Evolutionary conservation across 2,329 filamentous ascomycete species (phyloP).

Genomic region (Colletotrichum caudatum): DNA sequence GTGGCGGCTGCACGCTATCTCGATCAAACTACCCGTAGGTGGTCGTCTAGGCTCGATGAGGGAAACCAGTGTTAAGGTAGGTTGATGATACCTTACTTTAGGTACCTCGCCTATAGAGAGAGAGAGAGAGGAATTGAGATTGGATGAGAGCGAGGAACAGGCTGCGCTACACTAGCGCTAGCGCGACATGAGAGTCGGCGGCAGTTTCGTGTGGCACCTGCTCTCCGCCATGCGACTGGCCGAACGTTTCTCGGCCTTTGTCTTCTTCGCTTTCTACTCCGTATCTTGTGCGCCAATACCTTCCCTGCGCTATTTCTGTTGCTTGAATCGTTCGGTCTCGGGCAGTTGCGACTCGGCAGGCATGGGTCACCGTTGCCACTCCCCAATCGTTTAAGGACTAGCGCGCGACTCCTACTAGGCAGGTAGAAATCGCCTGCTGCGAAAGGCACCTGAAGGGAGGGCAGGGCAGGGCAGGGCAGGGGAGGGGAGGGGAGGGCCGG

Average conservation of each 20-base stretch:
- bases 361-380: slow-evolving; percentile 6
- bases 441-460: neutral
- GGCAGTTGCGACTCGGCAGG: neutral
- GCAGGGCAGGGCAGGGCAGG: neutral
- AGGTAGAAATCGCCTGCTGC: slow-evolving; percentile 1
- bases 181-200: slow-evolving; percentile 9
- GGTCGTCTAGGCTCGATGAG: neutral
- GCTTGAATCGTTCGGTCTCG: slow-evolving; percentile 21
- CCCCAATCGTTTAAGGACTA: slow-evolving; percentile 5
- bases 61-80: neutral
- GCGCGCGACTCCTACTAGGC: neutral
- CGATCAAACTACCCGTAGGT: slow-evolving; percentile 1
- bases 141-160: neutral
- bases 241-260: slow-evolving; percentile 13
- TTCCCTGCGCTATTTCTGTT: neutral
- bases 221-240: slow-evolving; percentile 33
- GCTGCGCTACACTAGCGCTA: slow-evolving; percentile 19
- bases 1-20: slow-evolving; percentile 28
- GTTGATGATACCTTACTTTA: no score
- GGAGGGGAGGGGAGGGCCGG: neutral
- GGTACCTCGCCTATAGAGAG: no score
- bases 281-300: neutral
- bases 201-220: slow-evolving; percentile 36
- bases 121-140: neutral
- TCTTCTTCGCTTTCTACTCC: slow-evolving; percentile 1